Conservation (phyloP, 352 stramenopile genomes). For the Pythium volutum region DNA sequence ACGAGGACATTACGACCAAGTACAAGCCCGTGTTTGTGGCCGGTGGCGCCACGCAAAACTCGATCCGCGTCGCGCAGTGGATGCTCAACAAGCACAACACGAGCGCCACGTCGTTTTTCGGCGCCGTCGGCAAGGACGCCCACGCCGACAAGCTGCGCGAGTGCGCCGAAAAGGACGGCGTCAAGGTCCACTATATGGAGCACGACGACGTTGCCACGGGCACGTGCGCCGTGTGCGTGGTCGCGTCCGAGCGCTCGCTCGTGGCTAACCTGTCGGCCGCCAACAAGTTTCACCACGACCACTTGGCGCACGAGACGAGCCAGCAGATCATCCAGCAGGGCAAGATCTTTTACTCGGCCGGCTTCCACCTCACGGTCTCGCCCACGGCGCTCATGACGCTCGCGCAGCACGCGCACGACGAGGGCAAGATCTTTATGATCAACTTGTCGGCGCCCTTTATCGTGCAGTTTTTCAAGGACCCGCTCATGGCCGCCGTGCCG, state of each 20-base stretch:
- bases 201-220: conserved; percentile 92
- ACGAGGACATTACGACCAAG: conserved; percentile 90
- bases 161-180: conserved; percentile 93
- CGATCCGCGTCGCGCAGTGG: conserved; percentile 99
- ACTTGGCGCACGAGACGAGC: conserved; percentile 82
- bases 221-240: conserved; percentile 97
- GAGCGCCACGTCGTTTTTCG: conserved; percentile 93
- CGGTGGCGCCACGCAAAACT: conserved; percentile 98
- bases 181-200: conserved; percentile 97
- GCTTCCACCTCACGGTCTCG: conserved; percentile 99
- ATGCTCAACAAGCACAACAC: conserved; percentile 92
- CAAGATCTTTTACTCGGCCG: conserved; percentile 96
- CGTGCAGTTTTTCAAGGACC: conserved; percentile 97
- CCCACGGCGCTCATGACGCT: conserved; percentile 91
- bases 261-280: conserved; percentile 97
- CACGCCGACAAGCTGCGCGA: conserved; percentile 92
- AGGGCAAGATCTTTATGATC: conserved; percentile 95
- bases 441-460: conserved; percentile 99
- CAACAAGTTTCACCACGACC: conserved; percentile 97
- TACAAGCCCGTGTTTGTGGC: conserved; percentile 96
- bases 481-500: conserved; percentile 90
- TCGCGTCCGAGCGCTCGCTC: conserved; percentile 95
- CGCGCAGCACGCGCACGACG: conserved; percentile 90
- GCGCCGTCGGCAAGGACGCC: conserved; percentile 95
- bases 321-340: conserved; percentile 94